phyloP scores from a whole-genome alignment of 305 asterid species.

The Solanum hybrid region DNA sequence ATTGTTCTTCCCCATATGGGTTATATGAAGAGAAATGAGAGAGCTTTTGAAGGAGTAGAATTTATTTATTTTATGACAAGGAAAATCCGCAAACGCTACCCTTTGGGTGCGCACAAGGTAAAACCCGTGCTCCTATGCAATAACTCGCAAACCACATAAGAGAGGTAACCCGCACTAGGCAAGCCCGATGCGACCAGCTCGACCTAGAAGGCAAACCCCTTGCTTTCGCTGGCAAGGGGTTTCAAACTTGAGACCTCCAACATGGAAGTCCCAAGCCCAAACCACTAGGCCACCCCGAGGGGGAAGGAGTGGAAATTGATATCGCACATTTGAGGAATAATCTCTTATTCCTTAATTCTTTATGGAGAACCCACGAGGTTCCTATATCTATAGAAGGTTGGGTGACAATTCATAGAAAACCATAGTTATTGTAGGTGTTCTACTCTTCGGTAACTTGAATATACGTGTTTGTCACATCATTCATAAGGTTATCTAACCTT shows the following conservation, averaged over 20 bases:
- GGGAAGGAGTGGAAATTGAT: neutral
- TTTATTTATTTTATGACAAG: neutral
- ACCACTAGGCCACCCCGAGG: too few relatives aligned
- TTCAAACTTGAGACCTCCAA: neutral
- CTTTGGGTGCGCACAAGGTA: neutral
- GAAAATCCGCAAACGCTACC: neutral
- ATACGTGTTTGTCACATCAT: neutral
- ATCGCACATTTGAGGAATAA: neutral
- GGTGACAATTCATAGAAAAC: neutral
- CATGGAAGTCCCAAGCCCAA: neutral
- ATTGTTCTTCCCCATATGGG: neutral
- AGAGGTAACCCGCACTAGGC: neutral
- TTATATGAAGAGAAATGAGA: neutral
- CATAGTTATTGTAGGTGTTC: neutral
- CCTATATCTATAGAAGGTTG: neutral
- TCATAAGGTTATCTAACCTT: neutral
- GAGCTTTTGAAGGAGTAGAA: neutral
- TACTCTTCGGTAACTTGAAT: neutral
- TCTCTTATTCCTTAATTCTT: neutral
- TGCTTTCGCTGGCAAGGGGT: neutral
- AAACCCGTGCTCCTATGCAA: neutral
- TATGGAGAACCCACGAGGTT: neutral
- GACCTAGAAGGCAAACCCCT: neutral
- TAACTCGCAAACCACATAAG: neutral
- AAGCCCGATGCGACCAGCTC: neutral